A percentile compares a stretch with the other conserved stretches of the same genome.
Evolutionary conservation across 2,329 filamentous ascomycete genomes (phyloP).

Genomic region (Fusarium virguliforme): DNA sequence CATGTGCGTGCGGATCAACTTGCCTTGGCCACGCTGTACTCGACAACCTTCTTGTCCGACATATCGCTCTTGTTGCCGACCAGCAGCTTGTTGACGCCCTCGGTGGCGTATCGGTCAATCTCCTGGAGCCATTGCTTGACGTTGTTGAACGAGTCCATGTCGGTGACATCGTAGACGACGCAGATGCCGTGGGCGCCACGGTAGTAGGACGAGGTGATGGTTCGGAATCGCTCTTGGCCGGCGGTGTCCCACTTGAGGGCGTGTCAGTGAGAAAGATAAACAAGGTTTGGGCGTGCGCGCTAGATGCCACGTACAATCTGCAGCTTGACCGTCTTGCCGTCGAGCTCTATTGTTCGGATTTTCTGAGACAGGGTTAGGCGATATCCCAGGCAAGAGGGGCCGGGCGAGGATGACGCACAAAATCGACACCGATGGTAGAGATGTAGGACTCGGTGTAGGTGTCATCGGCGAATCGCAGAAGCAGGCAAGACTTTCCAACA

Average conservation of each 20-base stretch:
- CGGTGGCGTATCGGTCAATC: constrained; percentile 98
- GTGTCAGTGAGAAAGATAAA: constrained; percentile 27
- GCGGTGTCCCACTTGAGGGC: constrained; percentile 92
- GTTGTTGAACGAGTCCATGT: constrained; percentile 99
- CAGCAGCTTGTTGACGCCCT: constrained; percentile 99
- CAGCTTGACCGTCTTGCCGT: constrained; percentile 99
- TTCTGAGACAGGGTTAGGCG: constrained; percentile 72
- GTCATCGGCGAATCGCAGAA: constrained; percentile 97
- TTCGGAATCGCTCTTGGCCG: constrained; percentile 99
- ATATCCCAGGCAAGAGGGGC: constrained; percentile 22
- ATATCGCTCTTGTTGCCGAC: constrained; percentile 99
- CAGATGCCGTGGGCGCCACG: constrained; percentile 99
- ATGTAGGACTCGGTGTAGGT: constrained; percentile 99
- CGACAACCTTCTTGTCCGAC: constrained; percentile 99
- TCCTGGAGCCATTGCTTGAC: constrained; percentile 99
- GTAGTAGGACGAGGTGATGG: constrained; percentile 99
- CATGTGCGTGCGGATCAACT: constrained; percentile 46
- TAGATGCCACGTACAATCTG: constrained; percentile 84
- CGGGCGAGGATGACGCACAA: constrained; percentile 75
- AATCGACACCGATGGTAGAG: constrained; percentile 99
- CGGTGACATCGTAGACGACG: constrained; percentile 99
- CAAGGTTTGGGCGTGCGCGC: neutral
- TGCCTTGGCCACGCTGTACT: constrained; percentile 99
- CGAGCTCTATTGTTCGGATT: constrained; percentile 99
- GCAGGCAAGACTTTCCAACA: constrained; percentile 99